These are phyloP conservation scores for Dioscorea alata DNA, from an alignment of 106 monocot species.

Conservation along the genomic window DNA sequence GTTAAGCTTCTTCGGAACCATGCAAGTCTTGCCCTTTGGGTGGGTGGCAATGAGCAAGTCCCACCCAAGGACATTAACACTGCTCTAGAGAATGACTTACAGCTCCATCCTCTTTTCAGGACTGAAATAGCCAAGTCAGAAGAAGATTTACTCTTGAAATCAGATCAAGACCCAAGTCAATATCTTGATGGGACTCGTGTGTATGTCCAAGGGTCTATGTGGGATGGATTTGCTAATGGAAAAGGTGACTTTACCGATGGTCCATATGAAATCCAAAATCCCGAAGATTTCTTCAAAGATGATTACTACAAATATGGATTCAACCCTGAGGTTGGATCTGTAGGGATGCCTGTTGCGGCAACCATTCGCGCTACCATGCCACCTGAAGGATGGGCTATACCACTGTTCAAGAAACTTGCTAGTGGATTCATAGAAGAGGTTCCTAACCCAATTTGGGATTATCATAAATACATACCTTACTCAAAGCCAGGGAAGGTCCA, in stretches of 20 bases:
- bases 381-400: slow-evolving; percentile 77
- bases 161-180: slow-evolving; percentile 61
- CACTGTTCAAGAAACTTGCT: slow-evolving; percentile 47
- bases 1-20: slow-evolving; percentile 88
- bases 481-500: slow-evolving; percentile 88
- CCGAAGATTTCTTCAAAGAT: slow-evolving; percentile 87
- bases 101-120: slow-evolving; percentile 69
- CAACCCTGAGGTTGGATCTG: slow-evolving; percentile 94
- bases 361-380: slow-evolving; percentile 98
- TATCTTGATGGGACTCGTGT: slow-evolving; percentile 94
- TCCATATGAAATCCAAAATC: slow-evolving; percentile 91
- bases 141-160: slow-evolving; percentile 23
- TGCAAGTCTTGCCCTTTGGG: slow-evolving; percentile 95
- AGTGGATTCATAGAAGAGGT: slow-evolving; percentile 77
- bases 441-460: slow-evolving; percentile 93
- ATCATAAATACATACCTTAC: slow-evolving; percentile 96
- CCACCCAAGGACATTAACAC: slow-evolving; percentile 82
- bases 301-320: slow-evolving; percentile 80
- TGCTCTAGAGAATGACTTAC: slow-evolving; percentile 58
- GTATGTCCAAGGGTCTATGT: slow-evolving; percentile 89
- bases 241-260: slow-evolving; percentile 93
- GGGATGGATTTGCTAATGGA: slow-evolving; percentile 99
- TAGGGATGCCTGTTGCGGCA: slow-evolving; percentile 88
- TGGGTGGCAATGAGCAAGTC: slow-evolving; percentile 92
- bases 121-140: not conserved